phyloP scores from a whole-genome alignment of 2,329 filamentous ascomycete species.

The Sarocladium strictum region DNA sequence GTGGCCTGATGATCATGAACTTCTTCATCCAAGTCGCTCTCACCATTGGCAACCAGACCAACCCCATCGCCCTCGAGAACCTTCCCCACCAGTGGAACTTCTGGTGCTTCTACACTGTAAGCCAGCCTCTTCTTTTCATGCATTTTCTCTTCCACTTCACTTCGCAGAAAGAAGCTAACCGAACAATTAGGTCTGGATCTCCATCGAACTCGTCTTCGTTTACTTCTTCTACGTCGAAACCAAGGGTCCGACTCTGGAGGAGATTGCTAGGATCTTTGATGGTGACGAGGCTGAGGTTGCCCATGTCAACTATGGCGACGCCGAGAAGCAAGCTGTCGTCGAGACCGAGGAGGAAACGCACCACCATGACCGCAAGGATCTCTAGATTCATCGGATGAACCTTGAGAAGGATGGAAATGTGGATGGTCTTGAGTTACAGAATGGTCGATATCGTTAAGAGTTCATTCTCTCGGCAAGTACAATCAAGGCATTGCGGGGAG shows the following conservation, averaged over 20 bases:
- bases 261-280: conserved; percentile 20
- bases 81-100: conserved; percentile 32
- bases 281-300: conserved; percentile 1
- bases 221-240: conserved; percentile 41
- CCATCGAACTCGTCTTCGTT: conserved; percentile 29
- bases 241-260: conserved; percentile 46
- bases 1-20: conserved; percentile 18
- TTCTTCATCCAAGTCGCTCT: conserved; percentile 16
- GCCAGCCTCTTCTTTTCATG: background rate
- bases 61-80: conserved; percentile 36
- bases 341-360: background rate
- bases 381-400: background rate
- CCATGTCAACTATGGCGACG: background rate
- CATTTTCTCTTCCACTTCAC: background rate
- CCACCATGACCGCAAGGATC: background rate
- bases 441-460: no score
- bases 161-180: background rate
- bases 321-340: conserved; percentile 6
- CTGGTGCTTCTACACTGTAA: conserved; percentile 34
- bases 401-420: no score
- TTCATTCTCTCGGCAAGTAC: no score
- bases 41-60: conserved; percentile 34
- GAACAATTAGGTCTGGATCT: conserved; percentile 19
- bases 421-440: no score
- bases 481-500: no score